Percentiles rank a stretch among this genome's conserved stretches.
Evolutionary conservation across 1,139 yeast genomes (phyloP).

Genomic region (Taphrina deformans): DNA sequence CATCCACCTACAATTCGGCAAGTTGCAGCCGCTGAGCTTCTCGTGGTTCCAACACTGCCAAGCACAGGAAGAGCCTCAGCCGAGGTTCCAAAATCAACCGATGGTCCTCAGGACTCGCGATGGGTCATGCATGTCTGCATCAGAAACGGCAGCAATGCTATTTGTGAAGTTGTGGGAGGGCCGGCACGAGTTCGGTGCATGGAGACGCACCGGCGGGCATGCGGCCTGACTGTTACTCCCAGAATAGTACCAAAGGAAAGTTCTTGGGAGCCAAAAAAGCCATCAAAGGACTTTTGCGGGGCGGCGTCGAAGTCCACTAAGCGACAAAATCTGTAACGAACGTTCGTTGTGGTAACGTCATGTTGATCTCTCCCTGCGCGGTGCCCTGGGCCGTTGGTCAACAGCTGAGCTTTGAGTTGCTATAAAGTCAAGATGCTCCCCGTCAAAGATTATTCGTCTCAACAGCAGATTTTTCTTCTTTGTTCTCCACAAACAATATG

Average conservation of each 20-base stretch:
- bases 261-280: background rate
- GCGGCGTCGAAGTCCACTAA: conserved; percentile 5
- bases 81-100: background rate
- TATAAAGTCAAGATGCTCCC: background rate
- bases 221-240: background rate
- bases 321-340: background rate
- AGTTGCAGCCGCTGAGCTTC: no score
- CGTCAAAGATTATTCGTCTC: background rate
- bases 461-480: background rate
- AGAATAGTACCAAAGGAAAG: background rate
- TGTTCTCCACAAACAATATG: background rate
- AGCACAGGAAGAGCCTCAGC: background rate
- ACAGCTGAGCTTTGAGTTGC: background rate
- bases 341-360: conserved; percentile 4
- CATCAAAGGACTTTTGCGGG: conserved; percentile 10
- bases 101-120: background rate
- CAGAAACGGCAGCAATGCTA: background rate
- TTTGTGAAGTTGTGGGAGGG: background rate
- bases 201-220: background rate
- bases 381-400: background rate
- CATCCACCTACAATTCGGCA: no score
- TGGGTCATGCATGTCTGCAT: background rate
- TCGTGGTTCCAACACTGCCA: no score
- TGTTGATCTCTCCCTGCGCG: background rate
- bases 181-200: background rate